Conservation (phyloP, 1,284 basidiomycete species). For the Trametes polyzona region DNA sequence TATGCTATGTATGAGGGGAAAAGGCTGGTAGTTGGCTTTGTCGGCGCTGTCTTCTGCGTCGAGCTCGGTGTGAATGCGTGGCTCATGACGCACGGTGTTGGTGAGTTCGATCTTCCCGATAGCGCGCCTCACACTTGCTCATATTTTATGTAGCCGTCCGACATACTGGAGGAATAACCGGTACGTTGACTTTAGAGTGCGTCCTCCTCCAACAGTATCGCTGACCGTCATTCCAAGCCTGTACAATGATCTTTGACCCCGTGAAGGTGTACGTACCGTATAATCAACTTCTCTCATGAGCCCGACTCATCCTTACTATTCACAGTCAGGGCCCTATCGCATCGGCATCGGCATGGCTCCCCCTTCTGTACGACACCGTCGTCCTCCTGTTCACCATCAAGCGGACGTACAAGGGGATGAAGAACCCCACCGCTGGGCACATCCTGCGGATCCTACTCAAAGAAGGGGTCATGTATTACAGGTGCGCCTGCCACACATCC, state of each 20-base stretch:
- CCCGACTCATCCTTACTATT: not conserved
- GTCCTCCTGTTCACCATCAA: constrained; percentile 52
- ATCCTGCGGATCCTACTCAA: constrained; percentile 52
- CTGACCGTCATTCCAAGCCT: constrained; percentile 41
- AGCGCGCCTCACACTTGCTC: not conserved
- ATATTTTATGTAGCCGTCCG: constrained; percentile 10
- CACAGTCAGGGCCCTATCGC: constrained; percentile 33
- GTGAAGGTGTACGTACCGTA: constrained; percentile 37
- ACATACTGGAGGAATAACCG: constrained; percentile 14
- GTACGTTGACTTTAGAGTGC: constrained; percentile 3
- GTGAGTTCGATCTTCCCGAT: constrained; percentile 7
- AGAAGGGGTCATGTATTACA: constrained; percentile 60
- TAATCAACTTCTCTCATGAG: not conserved
- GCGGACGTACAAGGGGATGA: constrained; percentile 46
- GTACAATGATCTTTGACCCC: constrained; percentile 55
- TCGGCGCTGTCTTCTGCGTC: constrained; percentile 42
- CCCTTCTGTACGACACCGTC: constrained; percentile 57
- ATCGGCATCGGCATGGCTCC: constrained; percentile 57
- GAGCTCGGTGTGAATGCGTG: constrained; percentile 51
- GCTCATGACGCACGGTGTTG: constrained; percentile 41
- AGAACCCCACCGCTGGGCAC: constrained; percentile 42
- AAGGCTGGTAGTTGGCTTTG: constrained; percentile 39
- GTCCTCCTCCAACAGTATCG: not conserved
- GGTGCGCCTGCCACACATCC: constrained; percentile 34
- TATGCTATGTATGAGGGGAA: constrained; percentile 49